Conservation (phyloP, 495 filamentous ascomycete genomes). For the Penicilliopsis zonata region DNA sequence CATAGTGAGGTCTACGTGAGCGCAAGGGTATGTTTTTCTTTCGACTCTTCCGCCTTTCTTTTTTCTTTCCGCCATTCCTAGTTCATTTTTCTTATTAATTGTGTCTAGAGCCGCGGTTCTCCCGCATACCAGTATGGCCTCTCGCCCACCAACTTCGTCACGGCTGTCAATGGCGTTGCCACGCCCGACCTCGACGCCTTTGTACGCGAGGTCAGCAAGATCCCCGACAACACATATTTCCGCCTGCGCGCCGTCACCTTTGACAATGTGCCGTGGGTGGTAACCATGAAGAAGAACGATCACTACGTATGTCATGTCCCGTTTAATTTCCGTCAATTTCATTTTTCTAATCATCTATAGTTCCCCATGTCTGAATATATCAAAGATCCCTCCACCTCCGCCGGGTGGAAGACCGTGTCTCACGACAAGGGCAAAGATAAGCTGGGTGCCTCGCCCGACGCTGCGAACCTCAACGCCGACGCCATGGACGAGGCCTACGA, state of each 20-base stretch:
- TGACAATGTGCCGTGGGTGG: slow-evolving; percentile 94
- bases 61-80: background rate
- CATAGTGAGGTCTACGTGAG: slow-evolving; percentile 96
- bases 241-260: slow-evolving; percentile 88
- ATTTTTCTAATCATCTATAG: slow-evolving; percentile 7
- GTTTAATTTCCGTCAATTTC: slow-evolving; percentile 2
- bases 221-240: slow-evolving; percentile 97
- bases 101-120: slow-evolving; percentile 50
- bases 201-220: slow-evolving; percentile 63
- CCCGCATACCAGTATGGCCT: slow-evolving; percentile 89
- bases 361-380: slow-evolving; percentile 85
- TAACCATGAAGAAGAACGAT: slow-evolving; percentile 99
- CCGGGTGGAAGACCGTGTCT: slow-evolving; percentile 61
- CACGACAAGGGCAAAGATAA: slow-evolving; percentile 47
- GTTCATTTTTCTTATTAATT: slow-evolving; percentile 5
- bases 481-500: slow-evolving; percentile 30
- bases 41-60: background rate
- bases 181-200: slow-evolving; percentile 76
- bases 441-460: slow-evolving; percentile 23
- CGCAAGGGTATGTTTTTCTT: slow-evolving; percentile 44
- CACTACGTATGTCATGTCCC: slow-evolving; percentile 54
- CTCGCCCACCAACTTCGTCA: slow-evolving; percentile 93
- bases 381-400: slow-evolving; percentile 50
- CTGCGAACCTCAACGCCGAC: slow-evolving; percentile 31
- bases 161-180: slow-evolving; percentile 77